A percentile compares a stretch with the other conserved stretches of the same genome.
These are phyloP conservation scores for Protomyces macrosporus DNA, from an alignment of 1,139 yeast species.

Conservation along the genomic window DNA sequence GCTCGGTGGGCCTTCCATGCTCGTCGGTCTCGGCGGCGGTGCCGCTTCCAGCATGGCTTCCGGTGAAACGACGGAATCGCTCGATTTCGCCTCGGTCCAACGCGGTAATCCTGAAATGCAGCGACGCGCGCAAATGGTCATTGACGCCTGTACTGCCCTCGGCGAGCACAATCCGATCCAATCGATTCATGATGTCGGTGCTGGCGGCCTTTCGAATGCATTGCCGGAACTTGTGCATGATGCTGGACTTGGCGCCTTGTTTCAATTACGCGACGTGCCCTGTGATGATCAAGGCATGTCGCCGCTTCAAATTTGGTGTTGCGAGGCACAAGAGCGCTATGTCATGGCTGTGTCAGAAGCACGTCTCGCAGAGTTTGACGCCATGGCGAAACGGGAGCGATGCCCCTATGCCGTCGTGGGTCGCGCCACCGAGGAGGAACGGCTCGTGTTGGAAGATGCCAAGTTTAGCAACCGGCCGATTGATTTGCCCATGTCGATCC, in stretches of 20 bases:
- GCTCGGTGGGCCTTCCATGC: slow-evolving; percentile 97
- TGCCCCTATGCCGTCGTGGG: slow-evolving; percentile 97
- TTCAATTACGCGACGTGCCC: slow-evolving; percentile 85
- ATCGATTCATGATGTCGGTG: slow-evolving; percentile 98
- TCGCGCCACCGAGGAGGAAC: slow-evolving; percentile 79
- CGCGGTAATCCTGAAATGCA: slow-evolving; percentile 99
- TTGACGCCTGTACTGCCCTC: slow-evolving; percentile 83
- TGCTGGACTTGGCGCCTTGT: slow-evolving; percentile 87
- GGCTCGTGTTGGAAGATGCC: slow-evolving; percentile 74
- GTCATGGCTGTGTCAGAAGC: slow-evolving; percentile 87
- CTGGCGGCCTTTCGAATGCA: slow-evolving; percentile 97
- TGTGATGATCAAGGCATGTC: slow-evolving; percentile 97
- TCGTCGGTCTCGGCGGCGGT: slow-evolving; percentile 99
- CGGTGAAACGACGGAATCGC: slow-evolving; percentile 82
- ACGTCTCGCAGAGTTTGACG: slow-evolving; percentile 64
- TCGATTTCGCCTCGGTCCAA: slow-evolving; percentile 98
- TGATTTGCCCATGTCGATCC: slow-evolving; percentile 92
- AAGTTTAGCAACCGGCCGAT: slow-evolving; percentile 76
- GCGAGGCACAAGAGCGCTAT: slow-evolving; percentile 97
- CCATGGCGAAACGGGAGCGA: slow-evolving; percentile 89
- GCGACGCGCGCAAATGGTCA: slow-evolving; percentile 97
- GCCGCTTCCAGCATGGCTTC: slow-evolving; percentile 95
- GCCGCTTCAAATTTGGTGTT: slow-evolving; percentile 99
- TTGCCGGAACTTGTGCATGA: slow-evolving; percentile 96
- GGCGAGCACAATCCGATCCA: slow-evolving; percentile 76